Percentiles rank a stretch among this genome's conserved stretches.
phyloP scores from a whole-genome alignment of 148 eudicot species.

The Rhododendron vialii region DNA sequence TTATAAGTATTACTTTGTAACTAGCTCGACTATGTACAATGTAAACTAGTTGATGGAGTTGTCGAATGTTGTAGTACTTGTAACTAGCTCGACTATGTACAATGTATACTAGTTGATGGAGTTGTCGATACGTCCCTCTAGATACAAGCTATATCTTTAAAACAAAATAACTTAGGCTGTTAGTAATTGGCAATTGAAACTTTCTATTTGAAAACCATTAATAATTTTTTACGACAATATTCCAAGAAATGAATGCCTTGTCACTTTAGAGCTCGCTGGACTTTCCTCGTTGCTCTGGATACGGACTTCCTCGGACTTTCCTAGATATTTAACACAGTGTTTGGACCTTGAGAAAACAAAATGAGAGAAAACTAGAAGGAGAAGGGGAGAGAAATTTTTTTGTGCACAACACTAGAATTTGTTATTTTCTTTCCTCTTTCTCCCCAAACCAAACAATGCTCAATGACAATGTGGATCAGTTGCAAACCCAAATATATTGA shows the following conservation, averaged over 20 bases:
- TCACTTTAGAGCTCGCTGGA: not conserved
- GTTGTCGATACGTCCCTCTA: not conserved
- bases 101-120: not conserved
- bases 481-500: too few species aligned
- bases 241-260: not conserved
- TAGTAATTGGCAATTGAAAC: not conserved
- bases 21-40: not conserved
- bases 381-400: too few species aligned
- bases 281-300: not conserved
- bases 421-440: too few species aligned
- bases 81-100: not conserved
- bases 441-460: too few species aligned
- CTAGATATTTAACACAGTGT: too few species aligned
- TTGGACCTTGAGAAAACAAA: not conserved
- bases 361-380: not conserved
- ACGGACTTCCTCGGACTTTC: not conserved
- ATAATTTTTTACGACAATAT: too few species aligned
- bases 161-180: not conserved
- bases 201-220: not conserved
- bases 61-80: not conserved
- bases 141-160: not conserved
- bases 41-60: not conserved
- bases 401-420: too few species aligned
- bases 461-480: not conserved
- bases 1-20: too few species aligned